Conservation (phyloP, 106 monocot genomes). For the Phalaenopsis equestris region DNA sequence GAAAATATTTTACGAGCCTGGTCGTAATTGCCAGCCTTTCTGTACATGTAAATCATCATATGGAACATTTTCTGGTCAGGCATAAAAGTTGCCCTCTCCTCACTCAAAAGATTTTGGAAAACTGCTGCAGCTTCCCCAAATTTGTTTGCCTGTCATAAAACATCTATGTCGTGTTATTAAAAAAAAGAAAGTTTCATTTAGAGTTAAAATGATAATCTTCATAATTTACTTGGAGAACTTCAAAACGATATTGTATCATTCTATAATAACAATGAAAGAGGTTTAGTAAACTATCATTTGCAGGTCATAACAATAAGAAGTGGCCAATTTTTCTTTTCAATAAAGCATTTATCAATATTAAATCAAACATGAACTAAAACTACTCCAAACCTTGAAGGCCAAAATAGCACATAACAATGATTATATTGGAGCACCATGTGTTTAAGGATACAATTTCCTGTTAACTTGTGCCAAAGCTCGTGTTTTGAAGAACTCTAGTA, state of each 20-base stretch:
- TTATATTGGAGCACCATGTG: no score
- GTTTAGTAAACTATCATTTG: background rate
- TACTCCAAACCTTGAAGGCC: no score
- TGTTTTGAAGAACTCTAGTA: no score
- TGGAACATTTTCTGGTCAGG: conserved; percentile 99
- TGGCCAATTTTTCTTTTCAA: background rate
- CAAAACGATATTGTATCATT: background rate
- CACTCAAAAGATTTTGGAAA: conserved; percentile 66
- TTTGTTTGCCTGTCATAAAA: conserved; percentile 55
- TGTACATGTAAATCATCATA: conserved; percentile 99
- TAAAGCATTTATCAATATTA: background rate
- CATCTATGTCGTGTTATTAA: background rate
- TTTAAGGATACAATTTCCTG: no score
- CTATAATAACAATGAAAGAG: background rate
- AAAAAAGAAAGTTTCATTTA: background rate
- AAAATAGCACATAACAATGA: no score
- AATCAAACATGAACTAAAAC: background rate
- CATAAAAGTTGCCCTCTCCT: conserved; percentile 64
- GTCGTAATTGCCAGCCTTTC: conserved; percentile 80
- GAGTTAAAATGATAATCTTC: background rate
- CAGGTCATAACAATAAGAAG: background rate
- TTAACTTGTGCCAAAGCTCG: no score
- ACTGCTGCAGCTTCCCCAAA: conserved; percentile 64
- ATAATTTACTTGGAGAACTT: background rate
- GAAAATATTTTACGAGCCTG: conserved; percentile 80